Conservation (phyloP, 306 rosid genomes). For the Vigna angularis region DNA sequence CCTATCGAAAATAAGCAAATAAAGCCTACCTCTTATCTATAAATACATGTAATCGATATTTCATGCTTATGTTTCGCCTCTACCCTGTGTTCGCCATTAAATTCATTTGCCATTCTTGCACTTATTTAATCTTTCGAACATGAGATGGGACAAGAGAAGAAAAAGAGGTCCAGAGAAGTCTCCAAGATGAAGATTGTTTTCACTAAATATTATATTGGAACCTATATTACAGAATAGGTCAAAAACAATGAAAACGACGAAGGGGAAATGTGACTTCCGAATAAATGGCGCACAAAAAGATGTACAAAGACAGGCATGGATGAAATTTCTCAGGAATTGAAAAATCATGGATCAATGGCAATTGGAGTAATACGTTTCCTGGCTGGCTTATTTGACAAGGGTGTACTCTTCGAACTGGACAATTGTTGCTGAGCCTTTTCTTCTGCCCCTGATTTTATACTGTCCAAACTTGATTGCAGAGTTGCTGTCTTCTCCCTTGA, state of each 20-base stretch:
- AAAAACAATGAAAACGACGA: background rate
- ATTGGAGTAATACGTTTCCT: constrained; percentile 53
- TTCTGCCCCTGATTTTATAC: constrained; percentile 30
- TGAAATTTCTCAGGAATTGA: constrained; percentile 26
- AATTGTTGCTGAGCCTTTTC: constrained; percentile 38
- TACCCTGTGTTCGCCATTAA: background rate
- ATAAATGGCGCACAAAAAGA: constrained; percentile 37
- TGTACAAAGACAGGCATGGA: constrained; percentile 36
- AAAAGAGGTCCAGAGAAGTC: background rate
- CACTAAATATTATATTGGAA: constrained; percentile 16
- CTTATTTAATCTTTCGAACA: background rate
- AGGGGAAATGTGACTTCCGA: background rate
- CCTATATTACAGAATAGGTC: constrained; percentile 33
- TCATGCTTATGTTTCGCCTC: background rate
- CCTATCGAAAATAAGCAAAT: no score
- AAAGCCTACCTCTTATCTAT: no score
- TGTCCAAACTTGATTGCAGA: constrained; percentile 43
- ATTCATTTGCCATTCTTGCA: background rate
- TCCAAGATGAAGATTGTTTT: constrained; percentile 13
- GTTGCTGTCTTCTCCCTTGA: constrained; percentile 47
- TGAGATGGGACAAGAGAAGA: background rate
- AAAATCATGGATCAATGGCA: constrained; percentile 46
- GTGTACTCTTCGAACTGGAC: constrained; percentile 37
- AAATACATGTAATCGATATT: no score
- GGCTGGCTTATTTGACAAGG: constrained; percentile 48